A percentile compares a stretch with the other conserved stretches of the same genome.
These are phyloP conservation scores for Verticillium nubilum DNA, from an alignment of 2,329 filamentous ascomycete genomes.

Conservation along the genomic window DNA sequence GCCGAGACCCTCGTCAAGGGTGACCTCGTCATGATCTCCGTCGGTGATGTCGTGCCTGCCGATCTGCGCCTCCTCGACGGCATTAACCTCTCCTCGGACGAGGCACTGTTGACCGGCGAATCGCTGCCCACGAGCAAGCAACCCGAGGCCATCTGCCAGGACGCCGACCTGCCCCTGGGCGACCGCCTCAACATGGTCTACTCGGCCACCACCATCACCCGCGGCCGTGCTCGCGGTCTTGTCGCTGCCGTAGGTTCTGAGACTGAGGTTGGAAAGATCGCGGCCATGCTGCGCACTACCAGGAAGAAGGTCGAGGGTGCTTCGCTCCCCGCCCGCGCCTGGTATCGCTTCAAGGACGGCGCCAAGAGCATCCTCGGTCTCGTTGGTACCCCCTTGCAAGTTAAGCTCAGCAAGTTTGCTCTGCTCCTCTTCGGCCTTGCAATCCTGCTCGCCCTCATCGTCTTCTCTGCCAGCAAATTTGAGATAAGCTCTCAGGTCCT, in stretches of 20 bases:
- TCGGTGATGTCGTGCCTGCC: constrained; percentile 65
- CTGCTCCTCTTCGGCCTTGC: constrained; percentile 73
- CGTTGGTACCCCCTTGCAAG: constrained; percentile 77
- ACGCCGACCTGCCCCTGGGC: constrained; percentile 54
- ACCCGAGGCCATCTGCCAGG: constrained; percentile 47
- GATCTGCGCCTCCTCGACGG: constrained; percentile 60
- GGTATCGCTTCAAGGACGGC: constrained; percentile 35
- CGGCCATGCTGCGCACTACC: constrained; percentile 59
- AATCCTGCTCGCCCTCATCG: constrained; percentile 53
- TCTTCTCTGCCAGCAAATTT: constrained; percentile 55
- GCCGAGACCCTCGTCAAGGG: constrained; percentile 58
- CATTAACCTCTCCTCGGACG: constrained; percentile 72
- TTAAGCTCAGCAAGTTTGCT: constrained; percentile 80
- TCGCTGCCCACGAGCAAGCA: constrained; percentile 64
- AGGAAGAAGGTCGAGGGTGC: constrained; percentile 41
- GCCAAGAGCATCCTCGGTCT: constrained; percentile 53
- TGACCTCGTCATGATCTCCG: constrained; percentile 57
- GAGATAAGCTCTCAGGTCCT: constrained; percentile 50
- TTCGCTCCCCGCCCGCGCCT: constrained; percentile 30
- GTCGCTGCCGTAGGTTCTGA: constrained; percentile 67
- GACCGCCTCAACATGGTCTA: constrained; percentile 68
- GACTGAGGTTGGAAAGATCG: constrained; percentile 72
- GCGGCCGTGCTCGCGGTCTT: constrained; percentile 63
- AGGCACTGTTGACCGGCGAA: constrained; percentile 69
- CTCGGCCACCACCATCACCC: constrained; percentile 66